phyloP scores from a whole-genome alignment of 192 early-diverging fungal species.

The Backusella australiensis region DNA sequence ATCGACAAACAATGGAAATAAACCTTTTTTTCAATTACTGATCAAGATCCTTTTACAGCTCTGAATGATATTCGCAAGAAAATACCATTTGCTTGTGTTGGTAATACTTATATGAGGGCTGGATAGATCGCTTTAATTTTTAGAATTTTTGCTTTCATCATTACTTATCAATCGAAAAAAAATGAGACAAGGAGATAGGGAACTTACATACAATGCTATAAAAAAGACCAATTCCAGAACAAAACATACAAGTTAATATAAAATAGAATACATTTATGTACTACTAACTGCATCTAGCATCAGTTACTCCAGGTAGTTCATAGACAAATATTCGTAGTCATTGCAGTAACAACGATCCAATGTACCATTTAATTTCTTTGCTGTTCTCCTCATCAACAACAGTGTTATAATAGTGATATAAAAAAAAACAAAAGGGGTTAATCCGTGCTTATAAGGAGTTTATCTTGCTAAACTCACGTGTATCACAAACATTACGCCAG shows the following conservation, averaged over 20 bases:
- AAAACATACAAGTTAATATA: neutral
- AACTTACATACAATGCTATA: neutral
- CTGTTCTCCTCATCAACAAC: neutral
- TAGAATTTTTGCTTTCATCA: neutral
- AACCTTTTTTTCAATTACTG: neutral
- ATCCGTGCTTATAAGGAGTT: neutral
- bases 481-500: neutral
- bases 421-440: neutral
- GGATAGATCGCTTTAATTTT: neutral
- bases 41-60: neutral
- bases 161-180: neutral
- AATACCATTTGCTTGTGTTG: neutral
- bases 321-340: neutral
- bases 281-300: neutral
- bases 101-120: neutral
- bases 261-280: neutral
- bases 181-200: neutral
- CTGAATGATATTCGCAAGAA: neutral
- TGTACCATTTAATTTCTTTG: neutral
- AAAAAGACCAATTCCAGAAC: neutral
- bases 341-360: neutral
- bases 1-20: neutral
- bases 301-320: neutral
- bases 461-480: neutral
- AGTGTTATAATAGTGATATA: neutral